Evolutionary conservation across 148 eudicot species (phyloP), one percentile per base, ranked within the genome.

Genomic region (Vaccinium myrtillus): DNA sequence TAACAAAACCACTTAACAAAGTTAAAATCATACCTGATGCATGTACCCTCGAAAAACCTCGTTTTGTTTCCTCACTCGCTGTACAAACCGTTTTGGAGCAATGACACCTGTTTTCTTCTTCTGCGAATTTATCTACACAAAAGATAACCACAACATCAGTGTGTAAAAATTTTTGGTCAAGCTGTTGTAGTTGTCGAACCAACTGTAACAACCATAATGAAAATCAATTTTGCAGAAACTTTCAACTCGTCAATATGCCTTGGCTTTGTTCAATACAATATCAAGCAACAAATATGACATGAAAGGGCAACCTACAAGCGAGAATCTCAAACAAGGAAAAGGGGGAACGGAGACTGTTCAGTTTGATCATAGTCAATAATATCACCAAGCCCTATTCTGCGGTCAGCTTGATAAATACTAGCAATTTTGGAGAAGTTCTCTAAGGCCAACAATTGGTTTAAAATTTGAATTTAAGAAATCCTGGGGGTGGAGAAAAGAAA

Each of bases 51-150:
- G 91, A 82, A 90, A 92, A 81, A 92, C 91, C 88, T 92, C 95
- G 81, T 92, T 92, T 78, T 91, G 95, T 86, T 89, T 92, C 87
- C 90, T 92, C 87, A 92, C 86, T 87, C 93, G 87, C 63, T 92
- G 94, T 56, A 92, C 94, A 87, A 91, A 92, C 69, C 93, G 93
- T 84, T 92, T 92, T 77, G 95, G 95, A 87, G 93, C 91, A 69
- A 92, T 90, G 56, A 92, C 92, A 78, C 95, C 95, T 53, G 95
- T 92, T 91, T 92, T 92, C 91, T 92, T 92, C 93, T 90, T 90
- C 87, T 92, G 95, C 0, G 95, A 91, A 84, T 89, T 91, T 85
- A 92, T 91, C 93, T 92, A 81, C 54, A 85, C 67, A 63, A 18
- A 73, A 85, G 51, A 75, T 46, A 75, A 19, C 13, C 48, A 2